These are phyloP conservation scores for Linnemannia elongata DNA, from an alignment of 192 early-diverging fungal species.

Conservation along the genomic window DNA sequence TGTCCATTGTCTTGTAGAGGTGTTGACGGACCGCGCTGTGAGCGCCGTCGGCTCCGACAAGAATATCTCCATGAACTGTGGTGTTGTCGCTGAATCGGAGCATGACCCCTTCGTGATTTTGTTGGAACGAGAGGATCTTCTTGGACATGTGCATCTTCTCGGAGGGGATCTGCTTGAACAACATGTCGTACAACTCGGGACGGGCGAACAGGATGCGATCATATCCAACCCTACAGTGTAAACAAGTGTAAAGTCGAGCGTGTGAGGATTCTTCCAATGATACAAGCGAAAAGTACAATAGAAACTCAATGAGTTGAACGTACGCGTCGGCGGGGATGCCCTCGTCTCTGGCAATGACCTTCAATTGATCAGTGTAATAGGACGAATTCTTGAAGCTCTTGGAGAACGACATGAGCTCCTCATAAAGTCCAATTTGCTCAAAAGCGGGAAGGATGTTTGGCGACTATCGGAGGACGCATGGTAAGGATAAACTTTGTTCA, in stretches of 20 bases:
- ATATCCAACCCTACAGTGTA: not conserved
- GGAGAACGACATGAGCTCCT: not conserved
- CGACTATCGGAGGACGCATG: not conserved
- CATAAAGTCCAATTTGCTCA: not conserved
- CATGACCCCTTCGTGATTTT: conserved; percentile 8
- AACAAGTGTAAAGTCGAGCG: not conserved
- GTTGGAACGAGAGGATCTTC: conserved; percentile 19
- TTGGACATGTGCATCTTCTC: not conserved
- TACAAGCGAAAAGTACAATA: not conserved
- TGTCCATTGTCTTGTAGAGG: not conserved
- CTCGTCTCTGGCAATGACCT: not conserved
- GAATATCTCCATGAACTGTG: not conserved
- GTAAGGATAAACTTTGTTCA: not conserved
- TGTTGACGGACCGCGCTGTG: conserved; percentile 6
- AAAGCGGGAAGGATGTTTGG: not conserved
- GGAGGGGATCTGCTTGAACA: conserved; percentile 7
- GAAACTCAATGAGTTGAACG: not conserved
- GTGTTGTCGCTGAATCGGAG: conserved; percentile 6
- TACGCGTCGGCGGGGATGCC: not conserved
- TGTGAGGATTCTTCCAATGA: too few species aligned
- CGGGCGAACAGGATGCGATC: conserved; percentile 12
- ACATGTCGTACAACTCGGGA: conserved; percentile 5
- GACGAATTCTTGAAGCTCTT: not conserved
- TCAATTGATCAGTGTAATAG: not conserved
- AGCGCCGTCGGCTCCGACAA: conserved; percentile 22